A percentile compares a stretch with the other conserved stretches of the same genome.
phyloP scores from a whole-genome alignment of 2,329 filamentous ascomycete species.

The Ceratocystis lukuohia region DNA sequence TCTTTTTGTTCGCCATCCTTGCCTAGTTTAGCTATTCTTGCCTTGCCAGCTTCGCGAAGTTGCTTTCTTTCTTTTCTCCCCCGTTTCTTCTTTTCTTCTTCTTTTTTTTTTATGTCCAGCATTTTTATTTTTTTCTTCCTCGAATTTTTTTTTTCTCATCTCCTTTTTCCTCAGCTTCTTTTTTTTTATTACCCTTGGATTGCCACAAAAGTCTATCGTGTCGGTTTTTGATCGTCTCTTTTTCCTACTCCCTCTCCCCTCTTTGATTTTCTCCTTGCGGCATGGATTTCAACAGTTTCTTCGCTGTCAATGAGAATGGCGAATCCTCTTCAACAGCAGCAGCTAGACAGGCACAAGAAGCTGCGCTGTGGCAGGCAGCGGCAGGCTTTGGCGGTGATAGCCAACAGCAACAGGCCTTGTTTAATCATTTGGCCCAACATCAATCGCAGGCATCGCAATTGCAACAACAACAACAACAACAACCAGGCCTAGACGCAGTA shows the following conservation, averaged over 20 bases:
- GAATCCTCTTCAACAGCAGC: constrained; percentile 6
- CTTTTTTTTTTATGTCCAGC: background rate
- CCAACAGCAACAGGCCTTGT: constrained; percentile 1
- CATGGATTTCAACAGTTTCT: constrained; percentile 19
- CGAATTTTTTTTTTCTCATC: background rate
- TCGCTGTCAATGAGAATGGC: constrained; percentile 11
- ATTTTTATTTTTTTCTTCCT: background rate
- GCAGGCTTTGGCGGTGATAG: background rate
- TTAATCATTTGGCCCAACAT: constrained; percentile 12
- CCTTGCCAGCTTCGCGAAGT: background rate
- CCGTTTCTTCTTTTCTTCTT: background rate
- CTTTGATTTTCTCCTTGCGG: background rate
- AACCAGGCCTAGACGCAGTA: background rate
- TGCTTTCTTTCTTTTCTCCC: background rate
- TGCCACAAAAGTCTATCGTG: constrained; percentile 28
- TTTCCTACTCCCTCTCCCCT: background rate
- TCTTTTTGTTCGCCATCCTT: background rate
- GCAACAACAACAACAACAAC: constrained; percentile 14
- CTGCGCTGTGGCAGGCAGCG: constrained; percentile 17
- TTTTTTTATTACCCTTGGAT: constrained; percentile 21
- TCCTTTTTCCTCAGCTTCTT: background rate
- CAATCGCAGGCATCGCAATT: constrained; percentile 10
- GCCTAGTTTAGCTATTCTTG: background rate
- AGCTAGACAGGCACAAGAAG: constrained; percentile 16
- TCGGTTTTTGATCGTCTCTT: constrained; percentile 17